Percentiles rank a stretch among this genome's conserved stretches.
Evolutionary conservation across 106 monocot species (phyloP).

Genomic region (Dactylorhiza incarnata): DNA sequence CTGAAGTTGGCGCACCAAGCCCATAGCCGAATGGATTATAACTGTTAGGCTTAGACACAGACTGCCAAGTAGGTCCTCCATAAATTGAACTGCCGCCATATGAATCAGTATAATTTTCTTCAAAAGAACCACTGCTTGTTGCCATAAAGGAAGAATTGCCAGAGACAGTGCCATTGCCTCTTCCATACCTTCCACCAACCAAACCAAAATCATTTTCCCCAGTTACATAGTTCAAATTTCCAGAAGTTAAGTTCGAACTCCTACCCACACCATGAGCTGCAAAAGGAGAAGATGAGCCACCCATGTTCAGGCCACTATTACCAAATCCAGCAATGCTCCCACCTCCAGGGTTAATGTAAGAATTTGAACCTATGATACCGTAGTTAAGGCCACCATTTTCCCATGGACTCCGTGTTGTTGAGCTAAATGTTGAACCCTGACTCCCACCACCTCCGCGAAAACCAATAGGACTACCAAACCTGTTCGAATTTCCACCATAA

Average conservation of each 20-base stretch:
- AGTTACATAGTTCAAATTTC: constrained; percentile 25
- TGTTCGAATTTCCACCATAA: constrained; percentile 40
- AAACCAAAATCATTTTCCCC: constrained; percentile 30
- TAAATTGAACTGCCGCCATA: constrained; percentile 34
- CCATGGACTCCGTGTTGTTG: constrained; percentile 54
- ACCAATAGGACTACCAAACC: constrained; percentile 17
- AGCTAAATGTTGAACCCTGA: constrained; percentile 42
- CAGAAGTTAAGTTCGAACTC: constrained; percentile 23
- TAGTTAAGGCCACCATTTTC: constrained; percentile 38
- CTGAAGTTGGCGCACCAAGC: constrained; percentile 37
- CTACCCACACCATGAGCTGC: constrained; percentile 27
- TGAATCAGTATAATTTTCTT: constrained; percentile 36
- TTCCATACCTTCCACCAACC: too few species aligned
- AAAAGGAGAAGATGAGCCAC: constrained; percentile 33
- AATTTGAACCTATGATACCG: constrained; percentile 36
- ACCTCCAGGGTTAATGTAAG: constrained; percentile 44
- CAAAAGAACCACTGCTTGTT: constrained; percentile 28
- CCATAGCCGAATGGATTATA: constrained; percentile 53
- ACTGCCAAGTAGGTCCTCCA: constrained; percentile 51
- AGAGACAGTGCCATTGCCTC: constrained; percentile 24
- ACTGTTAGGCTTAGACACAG: constrained; percentile 42
- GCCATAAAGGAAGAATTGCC: constrained; percentile 23
- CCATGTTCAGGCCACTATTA: constrained; percentile 51
- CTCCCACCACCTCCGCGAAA: background rate
- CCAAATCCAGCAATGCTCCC: constrained; percentile 54